Percentiles rank a stretch among this genome's conserved stretches.
phyloP scores from a whole-genome alignment of 2,329 filamentous ascomycete genomes.

The Leptographium lundbergii region DNA sequence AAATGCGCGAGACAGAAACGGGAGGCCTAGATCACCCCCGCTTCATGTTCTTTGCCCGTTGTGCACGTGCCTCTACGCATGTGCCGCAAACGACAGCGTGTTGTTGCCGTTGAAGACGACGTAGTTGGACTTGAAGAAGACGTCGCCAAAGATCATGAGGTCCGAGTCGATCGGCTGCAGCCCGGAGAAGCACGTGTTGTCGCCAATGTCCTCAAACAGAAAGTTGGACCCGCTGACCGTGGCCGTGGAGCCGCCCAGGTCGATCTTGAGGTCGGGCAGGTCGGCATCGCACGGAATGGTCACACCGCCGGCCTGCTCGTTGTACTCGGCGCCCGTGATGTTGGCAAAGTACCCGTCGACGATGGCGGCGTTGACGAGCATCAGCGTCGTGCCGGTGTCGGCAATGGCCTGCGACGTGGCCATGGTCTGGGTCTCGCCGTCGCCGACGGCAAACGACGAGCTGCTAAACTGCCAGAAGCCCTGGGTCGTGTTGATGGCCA shows the following conservation, averaged over 20 bases:
- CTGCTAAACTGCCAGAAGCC: slow-evolving; percentile 61
- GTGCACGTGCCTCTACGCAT: slow-evolving; percentile 20
- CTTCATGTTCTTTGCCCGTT: not conserved
- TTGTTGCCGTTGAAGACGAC: slow-evolving; percentile 46
- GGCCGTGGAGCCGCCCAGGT: slow-evolving; percentile 44
- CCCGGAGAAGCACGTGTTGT: slow-evolving; percentile 52
- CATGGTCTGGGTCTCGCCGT: slow-evolving; percentile 22
- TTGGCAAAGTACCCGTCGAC: slow-evolving; percentile 35
- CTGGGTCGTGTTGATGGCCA: slow-evolving; percentile 43
- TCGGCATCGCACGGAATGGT: slow-evolving; percentile 32
- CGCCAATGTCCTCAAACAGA: slow-evolving; percentile 37
- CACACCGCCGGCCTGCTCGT: slow-evolving; percentile 28
- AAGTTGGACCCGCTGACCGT: slow-evolving; percentile 39
- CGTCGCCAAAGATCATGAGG: slow-evolving; percentile 50
- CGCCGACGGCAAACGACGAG: slow-evolving; percentile 41
- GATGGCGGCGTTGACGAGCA: slow-evolving; percentile 43
- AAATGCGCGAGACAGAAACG: not conserved
- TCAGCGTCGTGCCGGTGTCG: slow-evolving; percentile 51
- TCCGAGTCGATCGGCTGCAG: slow-evolving; percentile 45
- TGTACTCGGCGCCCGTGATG: slow-evolving; percentile 28
- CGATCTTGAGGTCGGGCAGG: slow-evolving; percentile 38
- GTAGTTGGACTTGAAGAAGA: slow-evolving; percentile 50
- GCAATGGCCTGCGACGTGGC: slow-evolving; percentile 33
- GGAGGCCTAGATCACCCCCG: not conserved
- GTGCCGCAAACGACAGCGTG: slow-evolving; percentile 35